Conservation (phyloP, 140 eudicot genomes). For the Cichorium intybus region DNA sequence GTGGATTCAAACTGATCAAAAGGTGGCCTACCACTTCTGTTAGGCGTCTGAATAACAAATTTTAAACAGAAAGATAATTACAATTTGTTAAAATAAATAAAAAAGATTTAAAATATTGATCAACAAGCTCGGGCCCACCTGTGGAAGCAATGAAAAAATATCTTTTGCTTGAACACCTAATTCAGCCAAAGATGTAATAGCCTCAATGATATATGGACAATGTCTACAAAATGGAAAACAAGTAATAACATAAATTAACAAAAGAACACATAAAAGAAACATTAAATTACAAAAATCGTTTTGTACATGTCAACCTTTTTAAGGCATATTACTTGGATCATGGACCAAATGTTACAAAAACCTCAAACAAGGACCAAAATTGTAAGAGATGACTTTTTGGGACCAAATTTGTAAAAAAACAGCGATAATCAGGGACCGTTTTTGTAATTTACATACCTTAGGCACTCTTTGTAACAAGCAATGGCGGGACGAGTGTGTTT, state of each 20-base stretch:
- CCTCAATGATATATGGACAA: conserved; percentile 81
- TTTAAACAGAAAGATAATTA: conserved; percentile 10
- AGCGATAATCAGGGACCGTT: background rate
- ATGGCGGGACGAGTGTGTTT: conserved; percentile 80
- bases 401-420: background rate
- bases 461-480: conserved; percentile 85
- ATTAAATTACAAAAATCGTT: conserved; percentile 3
- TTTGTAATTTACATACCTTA: conserved; percentile 50
- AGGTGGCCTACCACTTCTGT: conserved; percentile 86
- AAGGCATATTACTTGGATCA: no score
- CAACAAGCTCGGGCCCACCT: conserved; percentile 39
- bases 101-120: background rate
- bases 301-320: no score
- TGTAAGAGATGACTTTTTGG: background rate
- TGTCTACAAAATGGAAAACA: conserved; percentile 44
- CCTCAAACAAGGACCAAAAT: background rate
- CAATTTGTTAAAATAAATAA: background rate
- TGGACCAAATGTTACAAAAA: background rate
- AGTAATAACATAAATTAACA: conserved; percentile 11
- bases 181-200: conserved; percentile 85
- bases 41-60: conserved; percentile 52
- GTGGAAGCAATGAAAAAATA: conserved; percentile 77
- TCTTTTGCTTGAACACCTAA: conserved; percentile 90
- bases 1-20: conserved; percentile 78
- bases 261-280: background rate